Evolutionary conservation across 108 stramenopile genomes (phyloP), one percentile per base, ranked within the genome.

Genomic region (Cyclotella baltica): DNA sequence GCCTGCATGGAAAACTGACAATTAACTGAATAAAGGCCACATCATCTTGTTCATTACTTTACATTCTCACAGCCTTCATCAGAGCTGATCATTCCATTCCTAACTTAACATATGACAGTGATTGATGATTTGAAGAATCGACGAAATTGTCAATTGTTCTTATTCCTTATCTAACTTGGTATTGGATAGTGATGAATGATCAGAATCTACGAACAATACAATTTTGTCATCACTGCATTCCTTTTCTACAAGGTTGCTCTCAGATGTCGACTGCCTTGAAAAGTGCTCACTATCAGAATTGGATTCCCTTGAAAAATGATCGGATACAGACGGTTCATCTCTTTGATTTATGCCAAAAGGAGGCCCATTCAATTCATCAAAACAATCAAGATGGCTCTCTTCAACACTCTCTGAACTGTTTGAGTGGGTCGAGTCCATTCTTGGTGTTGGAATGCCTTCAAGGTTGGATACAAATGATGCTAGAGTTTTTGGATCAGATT

Each of bases 221-320:
- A 48, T n/a, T n/a, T 48, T 48, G 18, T 48, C 47, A n/a, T 48
- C 4, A 48, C 47, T 48, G 47, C 47, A n/a, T 16, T 6, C 4
- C 18, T 2, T 48, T 16, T 48, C 47, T 16, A 48, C n/a, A 6
- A 2, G 2, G 18, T 48, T n/a, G 47, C 6, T 48, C 4, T 48
- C 47, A 1, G 47, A 48, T 2, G 18, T 48, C 47, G 47, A 48
- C 2, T 48, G 6, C n/a, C n/a, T n/a, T n/a, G n/a, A n/a, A n/a
- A n/a, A n/a, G n/a, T n/a, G n/a, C n/a, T n/a, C n/a, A n/a, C n/a
- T n/a, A n/a, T n/a, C n/a, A n/a, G n/a, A n/a, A n/a, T n/a, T n/a
- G n/a, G n/a, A n/a, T n/a, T n/a, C n/a, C n/a, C 18, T 48, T 48
- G 47, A 76, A 72, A 53, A 83, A 0, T 55, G 67, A 68, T 51